A percentile compares a stretch with the other conserved stretches of the same genome.
Conservation (phyloP, 495 filamentous ascomycete species). For the Trichoderma gamsii region DNA sequence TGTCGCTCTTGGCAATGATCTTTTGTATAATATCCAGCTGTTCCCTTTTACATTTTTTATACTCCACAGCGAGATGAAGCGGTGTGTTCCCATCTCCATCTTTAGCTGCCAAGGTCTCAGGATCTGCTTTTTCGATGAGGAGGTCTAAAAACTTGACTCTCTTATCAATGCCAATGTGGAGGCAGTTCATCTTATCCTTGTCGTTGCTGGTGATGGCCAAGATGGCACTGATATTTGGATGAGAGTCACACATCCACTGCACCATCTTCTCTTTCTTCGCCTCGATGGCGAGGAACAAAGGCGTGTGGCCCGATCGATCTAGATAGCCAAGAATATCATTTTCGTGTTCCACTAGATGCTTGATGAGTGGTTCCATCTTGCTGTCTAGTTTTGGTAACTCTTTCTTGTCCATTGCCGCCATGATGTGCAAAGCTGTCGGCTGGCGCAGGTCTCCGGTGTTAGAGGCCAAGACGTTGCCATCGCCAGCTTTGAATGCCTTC, state of each 20-base stretch:
- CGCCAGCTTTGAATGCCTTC: conserved; percentile 5
- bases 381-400: conserved; percentile 14
- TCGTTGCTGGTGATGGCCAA: conserved; percentile 22
- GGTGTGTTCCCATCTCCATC: conserved; percentile 26
- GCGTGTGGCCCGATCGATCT: conserved; percentile 24
- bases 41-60: conserved; percentile 20
- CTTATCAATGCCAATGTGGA: conserved; percentile 27
- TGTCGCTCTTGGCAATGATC: conserved; percentile 22
- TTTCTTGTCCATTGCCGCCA: conserved; percentile 19
- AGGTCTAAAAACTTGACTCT: conserved; percentile 21
- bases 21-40: conserved; percentile 23
- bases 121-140: conserved; percentile 18
- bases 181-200: conserved; percentile 20
- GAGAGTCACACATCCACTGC: conserved; percentile 27
- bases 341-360: conserved; percentile 20
- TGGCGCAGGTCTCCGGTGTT: conserved; percentile 14
- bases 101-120: conserved; percentile 22
- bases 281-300: conserved; percentile 24
- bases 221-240: conserved; percentile 23
- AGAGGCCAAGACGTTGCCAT: neutral
- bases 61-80: conserved; percentile 28
- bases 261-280: conserved; percentile 23
- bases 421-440: conserved; percentile 18
- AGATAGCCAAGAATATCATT: conserved; percentile 19
- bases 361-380: conserved; percentile 21